These are phyloP conservation scores for Kandelia obovata DNA, from an alignment of 345 rosid species.

Conservation along the genomic window DNA sequence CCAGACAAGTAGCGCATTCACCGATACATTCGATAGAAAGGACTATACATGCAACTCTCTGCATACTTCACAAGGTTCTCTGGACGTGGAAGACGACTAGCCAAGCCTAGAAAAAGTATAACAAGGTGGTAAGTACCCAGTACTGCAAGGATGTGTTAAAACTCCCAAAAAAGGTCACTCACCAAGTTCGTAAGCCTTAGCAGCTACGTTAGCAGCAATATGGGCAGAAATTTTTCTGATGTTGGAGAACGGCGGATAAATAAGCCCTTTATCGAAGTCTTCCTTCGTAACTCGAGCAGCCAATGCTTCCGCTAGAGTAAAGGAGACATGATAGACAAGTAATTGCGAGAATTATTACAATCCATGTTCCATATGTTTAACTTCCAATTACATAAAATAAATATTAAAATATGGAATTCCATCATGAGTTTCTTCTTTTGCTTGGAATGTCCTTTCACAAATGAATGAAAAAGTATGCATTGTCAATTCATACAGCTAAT, in stretches of 20 bases:
- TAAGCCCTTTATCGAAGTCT: conserved; percentile 65
- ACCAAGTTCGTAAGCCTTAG: conserved; percentile 90
- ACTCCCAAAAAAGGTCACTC: conserved; percentile 14
- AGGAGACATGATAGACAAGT: no score
- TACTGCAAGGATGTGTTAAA: no score
- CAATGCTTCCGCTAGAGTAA: conserved; percentile 77
- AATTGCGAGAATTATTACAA: no score
- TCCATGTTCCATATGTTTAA: not conserved
- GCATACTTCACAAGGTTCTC: conserved; percentile 68
- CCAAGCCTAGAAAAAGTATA: conserved; percentile 52
- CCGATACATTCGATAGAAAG: conserved; percentile 70
- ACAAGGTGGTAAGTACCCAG: not conserved
- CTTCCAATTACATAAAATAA: not conserved
- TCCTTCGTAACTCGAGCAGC: conserved; percentile 68
- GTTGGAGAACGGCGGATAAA: conserved; percentile 80
- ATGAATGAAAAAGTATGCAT: no score
- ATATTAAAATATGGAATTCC: no score
- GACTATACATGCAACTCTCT: conserved; percentile 97
- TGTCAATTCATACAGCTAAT: no score
- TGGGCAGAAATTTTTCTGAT: conserved; percentile 87
- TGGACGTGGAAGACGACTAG: conserved; percentile 88
- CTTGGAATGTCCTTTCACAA: no score
- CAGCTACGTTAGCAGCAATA: conserved; percentile 89
- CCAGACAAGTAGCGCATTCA: conserved; percentile 20
- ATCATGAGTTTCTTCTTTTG: not conserved